Evolutionary conservation across 192 early-diverging fungal genomes (phyloP).

Genomic region (Gaertneriomyces semiglobifer): DNA sequence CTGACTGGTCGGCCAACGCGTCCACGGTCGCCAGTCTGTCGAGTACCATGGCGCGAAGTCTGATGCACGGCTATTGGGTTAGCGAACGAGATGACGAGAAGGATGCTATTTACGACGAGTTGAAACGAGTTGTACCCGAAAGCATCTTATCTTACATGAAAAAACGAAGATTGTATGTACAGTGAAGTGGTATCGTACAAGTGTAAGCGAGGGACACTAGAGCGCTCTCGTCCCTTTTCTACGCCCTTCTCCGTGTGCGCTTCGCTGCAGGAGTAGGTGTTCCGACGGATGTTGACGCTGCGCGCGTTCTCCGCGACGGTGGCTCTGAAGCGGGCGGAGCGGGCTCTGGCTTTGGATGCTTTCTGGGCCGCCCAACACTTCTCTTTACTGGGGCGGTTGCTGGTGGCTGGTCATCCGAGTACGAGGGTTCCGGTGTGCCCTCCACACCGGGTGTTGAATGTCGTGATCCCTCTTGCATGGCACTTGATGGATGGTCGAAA

Average conservation of each 20-base stretch:
- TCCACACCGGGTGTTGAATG: not conserved
- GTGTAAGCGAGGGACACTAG: too few relatives aligned
- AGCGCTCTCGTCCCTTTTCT: not conserved
- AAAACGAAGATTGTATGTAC: not conserved
- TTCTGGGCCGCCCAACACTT: slow-evolving; percentile 22
- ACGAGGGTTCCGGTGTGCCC: too few relatives aligned
- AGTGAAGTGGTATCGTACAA: too few relatives aligned
- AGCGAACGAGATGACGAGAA: not conserved
- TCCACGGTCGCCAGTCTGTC: not conserved
- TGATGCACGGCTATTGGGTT: not conserved
- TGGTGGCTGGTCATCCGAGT: not conserved
- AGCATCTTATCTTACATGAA: not conserved
- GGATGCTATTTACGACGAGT: not conserved
- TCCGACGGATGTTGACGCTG: slow-evolving; percentile 1
- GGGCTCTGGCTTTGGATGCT: slow-evolving; percentile 12
- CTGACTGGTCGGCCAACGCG: not conserved
- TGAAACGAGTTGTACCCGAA: slow-evolving; percentile 1
- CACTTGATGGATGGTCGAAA: slow-evolving; percentile 14
- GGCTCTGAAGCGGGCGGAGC: slow-evolving; percentile 7
- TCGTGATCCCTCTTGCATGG: not conserved
- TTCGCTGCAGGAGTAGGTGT: slow-evolving; percentile 14
- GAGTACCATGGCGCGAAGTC: slow-evolving; percentile 1
- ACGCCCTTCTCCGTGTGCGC: slow-evolving; percentile 19
- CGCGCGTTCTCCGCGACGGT: slow-evolving; percentile 14
- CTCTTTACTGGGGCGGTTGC: slow-evolving; percentile 18